A percentile compares a stretch with the other conserved stretches of the same genome.
phyloP scores from a whole-genome alignment of 345 rosid species.

The Alliaria petiolata region DNA sequence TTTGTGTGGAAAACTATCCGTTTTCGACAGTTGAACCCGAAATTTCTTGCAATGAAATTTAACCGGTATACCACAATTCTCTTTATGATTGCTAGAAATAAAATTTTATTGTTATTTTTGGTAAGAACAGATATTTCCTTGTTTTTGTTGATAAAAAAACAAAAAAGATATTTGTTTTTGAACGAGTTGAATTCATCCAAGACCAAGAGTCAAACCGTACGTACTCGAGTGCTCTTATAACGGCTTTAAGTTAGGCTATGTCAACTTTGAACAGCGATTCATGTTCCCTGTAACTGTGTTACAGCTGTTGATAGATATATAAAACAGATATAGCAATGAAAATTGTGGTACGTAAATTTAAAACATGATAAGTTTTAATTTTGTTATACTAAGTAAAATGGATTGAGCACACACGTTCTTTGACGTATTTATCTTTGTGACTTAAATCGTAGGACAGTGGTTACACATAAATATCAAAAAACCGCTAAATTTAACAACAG shows the following conservation, averaged over 20 bases:
- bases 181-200: neutral
- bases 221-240: conserved; percentile 22
- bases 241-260: neutral
- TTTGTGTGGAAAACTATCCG: too few relatives aligned
- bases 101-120: neutral
- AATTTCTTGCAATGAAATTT: too few relatives aligned
- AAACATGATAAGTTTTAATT: neutral
- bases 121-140: neutral
- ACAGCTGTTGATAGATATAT: conserved; percentile 1
- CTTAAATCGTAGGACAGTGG: neutral
- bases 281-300: conserved; percentile 1
- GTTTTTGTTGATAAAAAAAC: too few relatives aligned
- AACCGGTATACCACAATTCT: neutral
- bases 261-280: conserved; percentile 2
- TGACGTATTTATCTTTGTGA: neutral
- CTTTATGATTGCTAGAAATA: neutral
- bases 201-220: neutral
- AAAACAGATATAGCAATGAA: neutral
- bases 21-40: too few relatives aligned
- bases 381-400: neutral
- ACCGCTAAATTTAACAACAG: too few relatives aligned
- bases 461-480: neutral
- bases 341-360: neutral
- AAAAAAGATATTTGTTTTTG: neutral
- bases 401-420: neutral